Conservation (phyloP, 2,329 filamentous ascomycete genomes). For the Tetracladium maxilliforme region DNA sequence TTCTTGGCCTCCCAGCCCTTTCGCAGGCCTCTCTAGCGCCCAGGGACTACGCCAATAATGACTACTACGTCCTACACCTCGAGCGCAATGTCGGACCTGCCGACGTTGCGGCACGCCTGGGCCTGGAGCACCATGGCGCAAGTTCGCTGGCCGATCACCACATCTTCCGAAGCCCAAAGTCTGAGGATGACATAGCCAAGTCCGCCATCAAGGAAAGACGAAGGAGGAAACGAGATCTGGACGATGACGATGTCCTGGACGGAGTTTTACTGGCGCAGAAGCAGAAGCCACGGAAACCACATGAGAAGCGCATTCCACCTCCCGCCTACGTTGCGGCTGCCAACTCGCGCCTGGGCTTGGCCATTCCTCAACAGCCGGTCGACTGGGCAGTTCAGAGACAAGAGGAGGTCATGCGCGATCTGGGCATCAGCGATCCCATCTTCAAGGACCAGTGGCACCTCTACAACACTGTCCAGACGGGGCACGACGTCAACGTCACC, state of each 20-base stretch:
- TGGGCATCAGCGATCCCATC: conserved; percentile 80
- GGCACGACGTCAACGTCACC: conserved; percentile 94
- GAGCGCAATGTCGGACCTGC: conserved; percentile 48
- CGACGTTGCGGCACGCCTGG: conserved; percentile 57
- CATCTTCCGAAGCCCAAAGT: conserved; percentile 63
- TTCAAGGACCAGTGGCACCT: conserved; percentile 95
- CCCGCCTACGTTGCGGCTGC: neutral
- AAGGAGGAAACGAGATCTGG: conserved; percentile 44
- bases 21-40: conserved; percentile 32
- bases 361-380: conserved; percentile 6
- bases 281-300: conserved; percentile 45
- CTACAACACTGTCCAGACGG: conserved; percentile 64
- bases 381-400: conserved; percentile 37
- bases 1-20: conserved; percentile 33
- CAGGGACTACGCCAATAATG: conserved; percentile 64
- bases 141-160: conserved; percentile 70
- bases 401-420: conserved; percentile 40
- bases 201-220: conserved; percentile 32
- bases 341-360: conserved; percentile 7
- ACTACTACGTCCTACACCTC: conserved; percentile 90
- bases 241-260: conserved; percentile 47
- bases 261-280: conserved; percentile 69
- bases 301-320: conserved; percentile 29
- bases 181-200: conserved; percentile 40
- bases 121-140: conserved; percentile 66